Base-by-base conservation (phyloP, 1,284 basidiomycete species). In the Malassezia nana region DNA sequence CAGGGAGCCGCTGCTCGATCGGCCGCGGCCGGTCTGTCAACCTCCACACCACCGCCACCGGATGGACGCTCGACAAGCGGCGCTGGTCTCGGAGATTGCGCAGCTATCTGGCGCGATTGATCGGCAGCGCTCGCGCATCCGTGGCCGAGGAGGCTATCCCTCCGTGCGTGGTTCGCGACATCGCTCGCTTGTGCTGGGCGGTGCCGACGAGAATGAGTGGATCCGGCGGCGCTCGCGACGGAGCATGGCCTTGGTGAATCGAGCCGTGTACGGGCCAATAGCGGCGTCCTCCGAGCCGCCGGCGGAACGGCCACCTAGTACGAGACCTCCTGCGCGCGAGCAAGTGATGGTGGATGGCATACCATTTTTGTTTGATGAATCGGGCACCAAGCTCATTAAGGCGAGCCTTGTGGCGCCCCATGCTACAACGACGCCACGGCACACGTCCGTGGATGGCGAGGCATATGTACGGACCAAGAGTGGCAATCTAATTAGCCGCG, bases 311-410 rank as follows among this genome's bases (percentile, higher is more conserved):
- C 13, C 44, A 52, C n/a, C 55, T 32, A 18, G 32, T 24, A 38
- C 40, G 33, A 20, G 46, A 40, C 18, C 15, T 4, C 3, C 28
- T 46, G 50, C 30, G 29, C 45, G 22, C 65, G 66, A 67, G 22
- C 66, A 73, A 46, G 77, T 79, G 2, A 74, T 78, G 25, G 76
- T 79, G 16, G 78, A 79, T 58, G 78, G 78, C 8, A 75, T 78
- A 33, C 70, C 76, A 13, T 79, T 78, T 55, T 75, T 78, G 49
- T 79, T 79, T 56, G 78, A 78, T 46, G 68, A 76, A 43, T 76
- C 73, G 6, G 78, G 78, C 3, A 74, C 69, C 40, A 78, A 78
- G 63, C 67, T 79, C n/a, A 74, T 75, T 24, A 71, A 77, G 43
- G 75, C 65, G 45, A 47, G 43, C 38, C 26, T 50, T 13, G 20